Base-by-base conservation (phyloP, 148 eudicot genomes). In the Cornus kousa region DNA sequence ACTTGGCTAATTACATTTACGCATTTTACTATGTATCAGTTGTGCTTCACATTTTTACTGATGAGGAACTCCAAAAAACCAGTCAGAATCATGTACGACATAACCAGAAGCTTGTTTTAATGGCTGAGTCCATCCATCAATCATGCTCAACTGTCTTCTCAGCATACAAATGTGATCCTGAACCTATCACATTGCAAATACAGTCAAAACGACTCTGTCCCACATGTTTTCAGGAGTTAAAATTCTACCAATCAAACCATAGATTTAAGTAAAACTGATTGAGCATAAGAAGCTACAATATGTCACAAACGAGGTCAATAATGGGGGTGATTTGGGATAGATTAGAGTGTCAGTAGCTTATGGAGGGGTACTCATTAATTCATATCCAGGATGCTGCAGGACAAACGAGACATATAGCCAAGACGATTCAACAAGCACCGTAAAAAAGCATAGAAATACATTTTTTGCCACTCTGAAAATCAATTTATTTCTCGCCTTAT, bases 81-180 rank as follows among this genome's bases (percentile, higher is more conserved):
- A 13, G 28, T 50, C 67, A 68, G n/a, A 46, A 70, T 70, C 22
- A 67, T 76, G 32, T 67, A 82, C 68, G 66, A 81, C 79, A 82
- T 71, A 85, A 71, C 81, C 85, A 71, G 90, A 57, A 77, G 87
- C 67, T 66, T 82, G 84, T 80, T 86, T 81, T 73, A 79, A 57
- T 83, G 84, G 72, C 77, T 77, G 82, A 67, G 90, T 85, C 74
- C 68, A 70, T 80, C 89, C 92, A 37, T 90, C 91, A 74, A 83
- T 81, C 80, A 80, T 55, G 75, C 87, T 85, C 81, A 87, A 76
- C 57, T 89, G 91, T 81, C 91, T 85, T 85, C 85, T 87, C 80
- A 93, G 87, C 89, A 84, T 93, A 28, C 78, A 88, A 70, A 89
- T 90, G 74, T 87, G 90, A 80, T 87, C 91, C 87, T 93, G 97